Percentiles rank a stretch among this genome's conserved stretches.
Evolutionary conservation across 2,329 filamentous ascomycete genomes (phyloP).

Genomic region (Plenodomus lindquistii): DNA sequence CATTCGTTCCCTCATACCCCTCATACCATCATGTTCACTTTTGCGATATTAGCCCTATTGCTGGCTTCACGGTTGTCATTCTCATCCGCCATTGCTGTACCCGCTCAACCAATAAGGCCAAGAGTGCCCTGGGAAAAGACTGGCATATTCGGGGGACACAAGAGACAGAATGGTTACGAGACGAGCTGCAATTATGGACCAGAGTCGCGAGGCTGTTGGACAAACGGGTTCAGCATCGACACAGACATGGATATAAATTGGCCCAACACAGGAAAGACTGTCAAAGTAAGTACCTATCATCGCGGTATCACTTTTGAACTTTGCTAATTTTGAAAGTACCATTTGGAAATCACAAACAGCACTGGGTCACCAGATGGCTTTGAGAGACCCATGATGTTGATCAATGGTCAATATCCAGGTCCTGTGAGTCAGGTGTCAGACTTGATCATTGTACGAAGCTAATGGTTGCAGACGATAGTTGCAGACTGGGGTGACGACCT

Average conservation of each 20-base stretch:
- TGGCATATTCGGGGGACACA: slow-evolving; percentile 14
- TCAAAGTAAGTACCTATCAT: slow-evolving; percentile 23
- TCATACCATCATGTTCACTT: slow-evolving; percentile 12
- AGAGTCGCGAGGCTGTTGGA: slow-evolving; percentile 28
- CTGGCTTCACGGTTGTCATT: slow-evolving; percentile 18
- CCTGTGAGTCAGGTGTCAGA: slow-evolving; percentile 43
- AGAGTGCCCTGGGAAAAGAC: slow-evolving; percentile 30
- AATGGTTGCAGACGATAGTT: slow-evolving; percentile 44
- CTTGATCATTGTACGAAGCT: slow-evolving; percentile 2
- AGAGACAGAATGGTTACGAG: slow-evolving; percentile 13
- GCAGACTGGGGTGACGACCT: slow-evolving; percentile 49
- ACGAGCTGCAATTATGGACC: slow-evolving; percentile 27
- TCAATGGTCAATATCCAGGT: slow-evolving; percentile 55
- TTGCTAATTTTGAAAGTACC: slow-evolving; percentile 41
- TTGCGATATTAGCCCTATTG: slow-evolving; percentile 4
- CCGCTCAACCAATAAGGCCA: slow-evolving; percentile 11
- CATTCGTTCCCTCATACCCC: slow-evolving; percentile 9
- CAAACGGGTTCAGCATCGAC: slow-evolving; percentile 43
- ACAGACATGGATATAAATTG: slow-evolving; percentile 51
- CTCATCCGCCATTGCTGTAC: slow-evolving; percentile 21
- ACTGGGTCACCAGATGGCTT: slow-evolving; percentile 54
- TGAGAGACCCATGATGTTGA: slow-evolving; percentile 42
- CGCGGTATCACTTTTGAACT: background rate
- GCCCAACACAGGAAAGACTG: slow-evolving; percentile 47
- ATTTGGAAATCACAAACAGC: slow-evolving; percentile 48